phyloP scores from a whole-genome alignment of 257 asterid species.

The Solanum paucissectum region DNA sequence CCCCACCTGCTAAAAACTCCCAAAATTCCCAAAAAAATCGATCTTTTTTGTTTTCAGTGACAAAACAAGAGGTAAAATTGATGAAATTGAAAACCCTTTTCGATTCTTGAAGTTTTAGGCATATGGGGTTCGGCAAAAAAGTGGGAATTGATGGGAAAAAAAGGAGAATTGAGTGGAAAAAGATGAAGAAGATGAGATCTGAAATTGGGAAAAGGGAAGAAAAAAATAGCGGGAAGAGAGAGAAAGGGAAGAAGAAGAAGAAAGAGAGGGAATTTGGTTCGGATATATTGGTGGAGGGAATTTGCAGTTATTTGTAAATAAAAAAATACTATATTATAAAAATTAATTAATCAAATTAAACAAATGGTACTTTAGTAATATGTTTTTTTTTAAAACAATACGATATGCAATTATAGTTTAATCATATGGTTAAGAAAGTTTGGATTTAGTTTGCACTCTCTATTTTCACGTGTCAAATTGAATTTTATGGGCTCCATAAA shows the following conservation, averaged over 20 bases:
- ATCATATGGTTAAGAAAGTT: neutral
- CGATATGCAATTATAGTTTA: neutral
- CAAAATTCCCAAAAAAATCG: neutral
- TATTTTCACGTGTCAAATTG: neutral
- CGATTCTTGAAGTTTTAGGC: neutral
- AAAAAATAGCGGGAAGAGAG: conserved; percentile 36
- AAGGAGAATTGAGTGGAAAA: neutral
- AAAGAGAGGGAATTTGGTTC: conserved; percentile 74
- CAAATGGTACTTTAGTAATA: neutral
- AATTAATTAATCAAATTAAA: neutral
- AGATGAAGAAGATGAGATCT: conserved; percentile 14
- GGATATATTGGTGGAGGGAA: conserved; percentile 97
- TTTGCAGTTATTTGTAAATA: neutral
- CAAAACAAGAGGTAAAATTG: conserved; percentile 1
- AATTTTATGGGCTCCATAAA: neutral
- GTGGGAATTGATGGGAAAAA: neutral
- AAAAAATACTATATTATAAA: neutral
- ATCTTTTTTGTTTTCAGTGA: neutral
- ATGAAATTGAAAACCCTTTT: neutral
- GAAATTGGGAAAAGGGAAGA: conserved; percentile 8
- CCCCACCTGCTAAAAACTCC: conserved; percentile 3
- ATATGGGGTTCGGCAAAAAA: neutral
- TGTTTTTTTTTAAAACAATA: neutral
- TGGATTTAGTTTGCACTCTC: neutral
- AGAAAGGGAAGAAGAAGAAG: conserved; percentile 27